Conservation (phyloP, 306 rosid genomes). For the barrel medic (Medicago truncatula) region MtrunA17r5.0-ANR NC_053049.1:7684501-7685000, state of each 20-base stretch:
- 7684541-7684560: slow-evolving; percentile 99
- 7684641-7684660: slow-evolving; percentile 95
- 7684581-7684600: slow-evolving; percentile 63
- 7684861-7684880: slow-evolving; percentile 79
- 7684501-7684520: slow-evolving; percentile 43
- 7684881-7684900: slow-evolving; percentile 92
- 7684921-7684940: slow-evolving; percentile 98
- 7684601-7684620: slow-evolving; percentile 75
- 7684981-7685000: slow-evolving; percentile 91
- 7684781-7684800: slow-evolving; percentile 26
- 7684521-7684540: slow-evolving; percentile 96
- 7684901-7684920: slow-evolving; percentile 94
- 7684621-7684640: slow-evolving; percentile 83
- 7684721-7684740: slow-evolving; percentile 2
- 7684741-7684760: slow-evolving; percentile 27
- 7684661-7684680: slow-evolving; percentile 57
- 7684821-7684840: slow-evolving; percentile 37
- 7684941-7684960: slow-evolving; percentile 89
- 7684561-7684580: slow-evolving; percentile 90
- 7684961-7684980: slow-evolving; percentile 97
- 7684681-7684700: slow-evolving; percentile 28
- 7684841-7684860: slow-evolving; percentile 13
- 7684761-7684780: slow-evolving; percentile 33
- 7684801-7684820: slow-evolving; percentile 23
- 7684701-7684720: slow-evolving; percentile 15